These are phyloP conservation scores for Exophiala phaeomuriformis DNA, from an alignment of 2,329 filamentous ascomycete genomes.

Conservation along the genomic window DNA sequence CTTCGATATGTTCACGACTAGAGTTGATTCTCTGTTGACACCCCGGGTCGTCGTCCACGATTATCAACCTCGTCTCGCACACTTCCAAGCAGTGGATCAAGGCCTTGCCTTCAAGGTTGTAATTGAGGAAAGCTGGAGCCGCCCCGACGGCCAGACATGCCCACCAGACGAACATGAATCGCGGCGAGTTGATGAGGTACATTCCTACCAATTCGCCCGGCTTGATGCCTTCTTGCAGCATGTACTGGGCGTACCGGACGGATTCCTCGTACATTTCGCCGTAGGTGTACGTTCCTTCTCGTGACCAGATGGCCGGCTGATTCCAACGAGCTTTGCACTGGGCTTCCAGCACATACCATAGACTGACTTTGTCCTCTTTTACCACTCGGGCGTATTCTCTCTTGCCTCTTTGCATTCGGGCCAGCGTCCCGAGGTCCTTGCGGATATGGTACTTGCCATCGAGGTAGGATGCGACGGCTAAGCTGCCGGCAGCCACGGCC, in stretches of 20 bases:
- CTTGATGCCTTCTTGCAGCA: slow-evolving; percentile 51
- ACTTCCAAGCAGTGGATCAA: slow-evolving; percentile 59
- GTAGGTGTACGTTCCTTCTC: slow-evolving; percentile 54
- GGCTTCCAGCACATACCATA: slow-evolving; percentile 60
- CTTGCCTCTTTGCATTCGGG: slow-evolving; percentile 37
- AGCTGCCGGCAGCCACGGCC: slow-evolving; percentile 30
- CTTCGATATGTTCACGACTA: slow-evolving; percentile 41
- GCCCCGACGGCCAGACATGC: slow-evolving; percentile 59
- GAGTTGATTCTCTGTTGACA: slow-evolving; percentile 53
- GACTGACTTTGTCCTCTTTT: slow-evolving; percentile 48
- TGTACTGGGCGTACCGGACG: slow-evolving; percentile 57
- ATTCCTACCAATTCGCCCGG: slow-evolving; percentile 57
- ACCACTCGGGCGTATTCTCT: slow-evolving; percentile 46
- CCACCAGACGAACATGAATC: slow-evolving; percentile 61
- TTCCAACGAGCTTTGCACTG: slow-evolving; percentile 47
- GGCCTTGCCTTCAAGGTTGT: slow-evolving; percentile 53
- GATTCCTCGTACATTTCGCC: slow-evolving; percentile 48
- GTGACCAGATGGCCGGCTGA: slow-evolving; percentile 60
- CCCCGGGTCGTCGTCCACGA: slow-evolving; percentile 52
- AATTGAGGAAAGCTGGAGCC: slow-evolving; percentile 64
- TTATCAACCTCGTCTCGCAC: slow-evolving; percentile 48
- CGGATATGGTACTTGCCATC: slow-evolving; percentile 62
- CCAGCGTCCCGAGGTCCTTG: slow-evolving; percentile 52
- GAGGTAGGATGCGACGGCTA: slow-evolving; percentile 51
- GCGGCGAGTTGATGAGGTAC: slow-evolving; percentile 60